Evolutionary conservation across 148 eudicot genomes (phyloP).

Genomic region (Fagopyrum esculentum): DNA sequence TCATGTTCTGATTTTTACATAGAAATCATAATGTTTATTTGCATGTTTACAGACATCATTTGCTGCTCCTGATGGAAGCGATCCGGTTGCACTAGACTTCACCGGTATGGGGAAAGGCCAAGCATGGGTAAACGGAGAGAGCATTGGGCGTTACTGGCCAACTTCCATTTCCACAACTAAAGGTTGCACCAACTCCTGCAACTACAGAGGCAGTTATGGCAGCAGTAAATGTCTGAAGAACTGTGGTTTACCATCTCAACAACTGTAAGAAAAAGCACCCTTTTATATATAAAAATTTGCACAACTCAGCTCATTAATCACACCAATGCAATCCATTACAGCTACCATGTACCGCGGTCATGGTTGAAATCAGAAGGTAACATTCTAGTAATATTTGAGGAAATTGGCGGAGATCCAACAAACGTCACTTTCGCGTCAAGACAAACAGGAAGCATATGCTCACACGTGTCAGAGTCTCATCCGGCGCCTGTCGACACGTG

Average conservation of each 20-base stretch:
- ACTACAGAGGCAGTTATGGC: slow-evolving; percentile 54
- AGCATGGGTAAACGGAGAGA: slow-evolving; percentile 95
- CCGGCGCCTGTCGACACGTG: slow-evolving; percentile 72
- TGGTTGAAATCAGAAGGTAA: slow-evolving; percentile 67
- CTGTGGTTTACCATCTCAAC: slow-evolving; percentile 88
- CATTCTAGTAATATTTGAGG: slow-evolving; percentile 73
- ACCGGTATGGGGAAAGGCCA: slow-evolving; percentile 90
- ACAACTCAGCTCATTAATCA: background rate
- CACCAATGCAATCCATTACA: slow-evolving; percentile 15
- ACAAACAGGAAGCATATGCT: slow-evolving; percentile 59
- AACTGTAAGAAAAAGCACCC: slow-evolving; percentile 39
- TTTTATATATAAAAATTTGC: background rate
- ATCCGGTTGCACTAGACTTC: slow-evolving; percentile 75
- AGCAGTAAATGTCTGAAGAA: slow-evolving; percentile 55
- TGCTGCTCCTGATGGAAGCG: slow-evolving; percentile 58
- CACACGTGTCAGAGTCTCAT: slow-evolving; percentile 68
- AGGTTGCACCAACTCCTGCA: slow-evolving; percentile 60
- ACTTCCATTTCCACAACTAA: slow-evolving; percentile 31
- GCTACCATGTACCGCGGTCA: slow-evolving; percentile 91
- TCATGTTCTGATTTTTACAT: background rate
- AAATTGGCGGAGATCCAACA: slow-evolving; percentile 83
- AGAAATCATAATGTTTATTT: too few species aligned
- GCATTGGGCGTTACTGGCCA: slow-evolving; percentile 97
- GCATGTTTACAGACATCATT: slow-evolving; percentile 44
- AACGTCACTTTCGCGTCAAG: slow-evolving; percentile 53